Base-by-base conservation (phyloP, 192 early-diverging fungal genomes). In the Spizellomyces sp. region DNA sequence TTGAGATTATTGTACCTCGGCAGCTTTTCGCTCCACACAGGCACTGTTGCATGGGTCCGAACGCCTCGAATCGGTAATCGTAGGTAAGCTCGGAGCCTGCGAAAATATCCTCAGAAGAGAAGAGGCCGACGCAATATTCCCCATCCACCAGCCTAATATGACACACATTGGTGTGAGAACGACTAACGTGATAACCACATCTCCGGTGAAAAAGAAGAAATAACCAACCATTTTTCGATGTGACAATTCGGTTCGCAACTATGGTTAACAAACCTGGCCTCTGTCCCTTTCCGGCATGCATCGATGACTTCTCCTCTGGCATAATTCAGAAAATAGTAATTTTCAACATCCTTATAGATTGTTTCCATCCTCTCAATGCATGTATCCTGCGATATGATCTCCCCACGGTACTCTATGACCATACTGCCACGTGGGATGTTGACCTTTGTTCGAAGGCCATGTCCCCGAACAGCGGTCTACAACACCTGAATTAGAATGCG, bases 201-300 rank as follows among this genome's bases (percentile, higher is more conserved):
- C 27, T 36, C 27, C 1, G 27, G 27, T 36, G 14, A 14, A 75
- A 36, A 0, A 36, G 27, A 36, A 36, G 27, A 36, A 2, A 36
- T 36, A 36, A 36, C 73, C 67, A 79, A 91, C 93, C 93, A 95
- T 76, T 93, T 94, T 74, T 95, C 93, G 47, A 95, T 94, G 58
- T 89, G 89, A 79, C 93, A 94, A 69, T 95, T 95, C 6, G 93
- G 93, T 9, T 87, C 86, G 67, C 93, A 95, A 22, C 87, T 84
- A 71, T 95, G 93, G 68, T 95, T 95, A 14, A 93, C 87, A 75
- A 93, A 95, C 48, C 93, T 80, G 48, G 93, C 93, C 8, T 88
- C 86, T 8, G 90, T 91, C 7, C 93, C 93, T 57, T 92, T 92
- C 58, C 79, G 62, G 47, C 84, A 86, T 14, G 86, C 93, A 79